Evolutionary conservation across 2,329 filamentous ascomycete species (phyloP), one percentile per base, ranked within the genome.

Genomic region (Botrytis galanthina): DNA sequence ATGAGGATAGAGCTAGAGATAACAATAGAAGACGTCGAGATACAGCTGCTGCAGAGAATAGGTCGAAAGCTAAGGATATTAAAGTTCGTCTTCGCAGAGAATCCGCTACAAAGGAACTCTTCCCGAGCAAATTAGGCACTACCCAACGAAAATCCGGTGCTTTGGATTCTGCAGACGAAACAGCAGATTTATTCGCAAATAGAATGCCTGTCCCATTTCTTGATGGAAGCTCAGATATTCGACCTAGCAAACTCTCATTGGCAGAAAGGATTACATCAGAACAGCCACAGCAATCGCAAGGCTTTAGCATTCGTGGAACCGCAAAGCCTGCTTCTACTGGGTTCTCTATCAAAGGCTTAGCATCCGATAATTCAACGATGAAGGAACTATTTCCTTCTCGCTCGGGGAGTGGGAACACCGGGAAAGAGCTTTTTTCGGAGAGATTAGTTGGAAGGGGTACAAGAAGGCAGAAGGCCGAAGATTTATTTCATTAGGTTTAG

Each of bases 381-480:
- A 90, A 88, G 76, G 92, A 94, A 81, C 81, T 94, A 32, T 94
- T 94, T 78, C 92, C 92, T 0, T 85, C 86, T 26, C 91, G 89
- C 76, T 87, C 89, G 22, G 62, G 39, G 62, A 85, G 84, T 39
- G 82, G 80, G 32, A 93, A 93, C 79, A 82, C 86, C 3, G 89
- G 88, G 68, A 93, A 92, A 81, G 92, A 94, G 80, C 81, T 93
- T 26, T 92, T 94, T 78, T 86, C 87, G 1, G 87, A 89, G 74
- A 89, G 84, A 75, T 79, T 89, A 39, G 87, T 89, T 71, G 88
- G 87, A 3, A 85, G 89, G 75, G 85, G 87, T 22, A 85, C 86
- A 74, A 86, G 85, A 75, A 87, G 92, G 76, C 88, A 91, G 78
- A 90, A 85, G 79, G 92, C 92, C 0, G 91, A 93, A 78, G 92